Evolutionary conservation across 2,329 filamentous ascomycete genomes (phyloP).

Genomic region (Fusarium albidum): DNA sequence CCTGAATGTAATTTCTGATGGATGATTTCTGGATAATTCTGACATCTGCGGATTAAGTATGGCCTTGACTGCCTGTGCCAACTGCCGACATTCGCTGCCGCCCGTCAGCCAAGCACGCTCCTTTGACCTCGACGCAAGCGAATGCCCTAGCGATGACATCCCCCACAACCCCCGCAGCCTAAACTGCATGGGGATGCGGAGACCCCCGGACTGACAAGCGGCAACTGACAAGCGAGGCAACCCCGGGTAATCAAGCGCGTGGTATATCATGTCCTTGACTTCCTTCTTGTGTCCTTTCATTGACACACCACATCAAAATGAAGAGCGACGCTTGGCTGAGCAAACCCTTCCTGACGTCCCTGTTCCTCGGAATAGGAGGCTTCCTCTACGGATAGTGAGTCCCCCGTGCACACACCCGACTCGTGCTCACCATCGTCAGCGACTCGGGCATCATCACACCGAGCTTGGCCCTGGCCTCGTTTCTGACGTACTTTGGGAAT

Average conservation of each 20-base stretch:
- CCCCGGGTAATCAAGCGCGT: slow-evolving; percentile 27
- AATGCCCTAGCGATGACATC: neutral
- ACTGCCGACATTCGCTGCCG: slow-evolving; percentile 28
- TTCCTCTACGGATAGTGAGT: slow-evolving; percentile 51
- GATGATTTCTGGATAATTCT: too few species aligned
- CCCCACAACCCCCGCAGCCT: slow-evolving; percentile 30
- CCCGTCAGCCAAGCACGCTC: too few species aligned
- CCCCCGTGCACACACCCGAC: accelerated
- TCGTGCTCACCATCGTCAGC: slow-evolving; percentile 27
- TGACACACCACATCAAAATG: slow-evolving; percentile 25
- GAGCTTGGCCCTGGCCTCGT: slow-evolving; percentile 47
- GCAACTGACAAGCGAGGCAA: slow-evolving; percentile 3
- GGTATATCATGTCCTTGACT: too few species aligned
- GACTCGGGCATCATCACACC: slow-evolving; percentile 54
- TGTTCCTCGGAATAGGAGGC: slow-evolving; percentile 50
- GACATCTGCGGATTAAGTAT: too few species aligned
- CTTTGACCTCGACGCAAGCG: slow-evolving; percentile 21
- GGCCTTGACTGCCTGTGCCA: slow-evolving; percentile 33
- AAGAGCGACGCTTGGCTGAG: slow-evolving; percentile 44
- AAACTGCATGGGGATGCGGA: slow-evolving; percentile 23
- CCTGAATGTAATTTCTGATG: too few species aligned
- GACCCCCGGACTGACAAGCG: slow-evolving; percentile 10
- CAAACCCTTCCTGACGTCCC: slow-evolving; percentile 49
- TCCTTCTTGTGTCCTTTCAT: too few species aligned
- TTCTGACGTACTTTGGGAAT: slow-evolving; percentile 46